phyloP scores from a whole-genome alignment of 2,329 filamentous ascomycete genomes.

The Aspergillus fructus region DNA sequence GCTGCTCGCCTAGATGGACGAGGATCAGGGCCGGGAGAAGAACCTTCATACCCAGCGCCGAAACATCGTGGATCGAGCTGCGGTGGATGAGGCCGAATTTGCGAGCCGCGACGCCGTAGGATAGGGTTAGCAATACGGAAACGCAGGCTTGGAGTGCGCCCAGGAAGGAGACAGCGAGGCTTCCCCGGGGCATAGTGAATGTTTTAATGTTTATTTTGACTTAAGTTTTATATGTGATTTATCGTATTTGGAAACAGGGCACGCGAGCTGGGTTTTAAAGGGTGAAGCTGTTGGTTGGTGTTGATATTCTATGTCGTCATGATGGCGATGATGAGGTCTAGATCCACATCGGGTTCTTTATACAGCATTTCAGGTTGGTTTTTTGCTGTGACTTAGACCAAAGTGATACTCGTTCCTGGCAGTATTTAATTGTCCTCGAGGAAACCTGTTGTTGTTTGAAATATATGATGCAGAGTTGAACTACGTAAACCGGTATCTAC shows the following conservation, averaged over 20 bases:
- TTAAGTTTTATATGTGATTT: not conserved
- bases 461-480: not conserved
- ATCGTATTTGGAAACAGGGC: not conserved
- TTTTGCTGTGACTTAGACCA: constrained; percentile 1
- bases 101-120: constrained; percentile 52
- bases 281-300: not conserved
- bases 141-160: constrained; percentile 57
- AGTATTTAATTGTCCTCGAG: not conserved
- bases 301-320: constrained; percentile 10
- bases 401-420: not conserved
- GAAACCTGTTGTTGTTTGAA: not conserved
- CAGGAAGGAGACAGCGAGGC: constrained; percentile 39
- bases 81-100: constrained; percentile 51
- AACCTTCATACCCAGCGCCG: constrained; percentile 52
- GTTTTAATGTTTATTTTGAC: not conserved
- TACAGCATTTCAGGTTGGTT: not conserved
- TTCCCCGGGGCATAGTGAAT: not conserved
- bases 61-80: constrained; percentile 52
- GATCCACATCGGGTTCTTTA: not conserved
- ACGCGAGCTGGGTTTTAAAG: constrained; percentile 4
- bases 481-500: too few relatives aligned
- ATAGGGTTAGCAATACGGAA: constrained; percentile 55
- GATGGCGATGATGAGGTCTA: constrained; percentile 1
- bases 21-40: constrained; percentile 56
- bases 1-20: constrained; percentile 53